phyloP scores from a whole-genome alignment of 225 moss, liverwort and hornwort genomes.

The Sphagnum tenellum region DNA sequence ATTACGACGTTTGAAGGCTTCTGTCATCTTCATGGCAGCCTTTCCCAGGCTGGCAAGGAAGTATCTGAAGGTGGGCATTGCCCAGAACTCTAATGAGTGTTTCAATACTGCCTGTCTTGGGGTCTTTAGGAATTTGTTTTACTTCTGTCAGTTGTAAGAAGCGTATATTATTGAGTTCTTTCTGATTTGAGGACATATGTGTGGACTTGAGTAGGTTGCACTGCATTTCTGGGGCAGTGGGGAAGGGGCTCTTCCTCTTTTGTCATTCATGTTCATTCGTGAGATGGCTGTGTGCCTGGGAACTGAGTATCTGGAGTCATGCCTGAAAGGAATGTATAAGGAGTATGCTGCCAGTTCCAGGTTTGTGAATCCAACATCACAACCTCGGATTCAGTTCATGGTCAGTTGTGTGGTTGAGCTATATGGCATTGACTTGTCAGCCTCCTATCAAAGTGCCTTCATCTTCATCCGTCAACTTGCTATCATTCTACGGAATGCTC shows the following conservation, averaged over 20 bases:
- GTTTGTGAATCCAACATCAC: slow-evolving; percentile 79
- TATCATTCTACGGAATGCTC: slow-evolving; percentile 71
- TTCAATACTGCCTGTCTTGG: too few relatives aligned
- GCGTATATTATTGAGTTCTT: too few relatives aligned
- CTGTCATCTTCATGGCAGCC: slow-evolving; percentile 63
- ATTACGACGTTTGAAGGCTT: slow-evolving; percentile 65
- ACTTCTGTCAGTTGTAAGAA: too few relatives aligned
- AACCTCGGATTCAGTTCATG: slow-evolving; percentile 86
- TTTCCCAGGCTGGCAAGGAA: slow-evolving; percentile 72
- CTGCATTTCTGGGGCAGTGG: slow-evolving; percentile 87
- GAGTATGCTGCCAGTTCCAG: slow-evolving; percentile 72
- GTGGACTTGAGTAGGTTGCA: slow-evolving; percentile 39
- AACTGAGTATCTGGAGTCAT: slow-evolving; percentile 48
- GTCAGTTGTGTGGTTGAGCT: slow-evolving; percentile 82
- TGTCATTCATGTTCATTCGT: slow-evolving; percentile 75
- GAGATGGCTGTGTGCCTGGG: slow-evolving; percentile 87
- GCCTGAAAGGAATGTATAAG: slow-evolving; percentile 84
- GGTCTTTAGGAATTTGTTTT: too few relatives aligned
- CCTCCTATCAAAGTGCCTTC: slow-evolving; percentile 82
- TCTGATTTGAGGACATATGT: not conserved
- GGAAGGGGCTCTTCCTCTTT: slow-evolving; percentile 73
- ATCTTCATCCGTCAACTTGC: slow-evolving; percentile 91
- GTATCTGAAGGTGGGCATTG: slow-evolving; percentile 56
- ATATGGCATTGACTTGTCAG: slow-evolving; percentile 71
- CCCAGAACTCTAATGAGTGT: too few relatives aligned